A percentile compares a stretch with the other conserved stretches of the same genome.
Evolutionary conservation across 441 rosid species (phyloP).

Genomic region (Aquilaria agallochum): DNA sequence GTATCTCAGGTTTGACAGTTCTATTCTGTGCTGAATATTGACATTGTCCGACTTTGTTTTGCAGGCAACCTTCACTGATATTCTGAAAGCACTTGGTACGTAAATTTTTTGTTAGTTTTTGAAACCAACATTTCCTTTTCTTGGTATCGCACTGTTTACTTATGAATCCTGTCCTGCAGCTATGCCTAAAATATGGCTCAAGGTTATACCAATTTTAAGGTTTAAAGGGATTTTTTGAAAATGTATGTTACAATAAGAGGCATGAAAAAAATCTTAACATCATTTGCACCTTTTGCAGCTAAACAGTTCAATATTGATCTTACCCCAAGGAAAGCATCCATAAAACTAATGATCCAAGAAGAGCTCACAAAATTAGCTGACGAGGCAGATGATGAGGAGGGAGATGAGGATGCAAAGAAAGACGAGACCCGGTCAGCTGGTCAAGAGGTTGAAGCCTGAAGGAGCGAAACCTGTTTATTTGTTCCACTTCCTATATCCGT

Average conservation of each 20-base stretch:
- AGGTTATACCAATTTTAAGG: too few relatives aligned
- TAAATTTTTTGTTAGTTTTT: conserved; percentile 11
- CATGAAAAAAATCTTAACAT: background rate
- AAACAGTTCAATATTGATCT: conserved; percentile 44
- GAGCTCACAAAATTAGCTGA: conserved; percentile 92
- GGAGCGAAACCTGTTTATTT: conserved; percentile 13
- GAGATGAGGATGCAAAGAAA: conserved; percentile 54
- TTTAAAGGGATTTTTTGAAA: background rate
- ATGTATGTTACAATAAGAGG: background rate
- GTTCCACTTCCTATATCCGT: background rate
- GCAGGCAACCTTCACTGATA: conserved; percentile 98
- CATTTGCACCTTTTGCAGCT: conserved; percentile 36
- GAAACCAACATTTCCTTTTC: background rate
- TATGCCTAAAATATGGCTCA: too few relatives aligned
- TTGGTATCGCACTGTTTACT: background rate
- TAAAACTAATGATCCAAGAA: conserved; percentile 82
- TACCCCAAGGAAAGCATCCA: conserved; percentile 55
- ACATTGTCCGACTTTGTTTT: conserved; percentile 20
- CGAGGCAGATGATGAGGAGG: conserved; percentile 70
- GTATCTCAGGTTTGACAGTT: too few relatives aligned
- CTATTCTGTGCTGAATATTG: too few relatives aligned
- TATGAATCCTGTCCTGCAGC: too few relatives aligned
- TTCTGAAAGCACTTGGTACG: conserved; percentile 84
- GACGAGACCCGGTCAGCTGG: conserved; percentile 37
- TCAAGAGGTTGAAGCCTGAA: conserved; percentile 53